phyloP scores from a whole-genome alignment of 441 rosid genomes.

The Eutrema salsugineum region DNA sequence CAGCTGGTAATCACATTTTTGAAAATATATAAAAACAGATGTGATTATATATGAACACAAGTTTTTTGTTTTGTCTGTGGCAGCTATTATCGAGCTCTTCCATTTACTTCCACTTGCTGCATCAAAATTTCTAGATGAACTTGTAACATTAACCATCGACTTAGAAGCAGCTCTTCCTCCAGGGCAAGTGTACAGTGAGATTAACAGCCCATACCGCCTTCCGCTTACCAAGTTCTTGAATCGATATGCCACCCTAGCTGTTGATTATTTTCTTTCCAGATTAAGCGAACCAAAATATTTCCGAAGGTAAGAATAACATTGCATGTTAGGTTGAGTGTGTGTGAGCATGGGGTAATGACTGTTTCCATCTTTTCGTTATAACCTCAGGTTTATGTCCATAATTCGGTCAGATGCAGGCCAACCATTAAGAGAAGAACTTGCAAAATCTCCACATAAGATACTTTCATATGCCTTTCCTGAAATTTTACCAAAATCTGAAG shows the following conservation, averaged over 20 bases:
- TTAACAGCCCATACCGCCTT: constrained; percentile 97
- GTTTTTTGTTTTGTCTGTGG: constrained; percentile 34
- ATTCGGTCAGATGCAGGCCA: constrained; percentile 97
- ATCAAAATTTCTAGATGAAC: constrained; percentile 93
- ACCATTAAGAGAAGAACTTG: constrained; percentile 94
- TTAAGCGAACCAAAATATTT: constrained; percentile 91
- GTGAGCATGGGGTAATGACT: neutral
- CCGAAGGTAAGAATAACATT: constrained; percentile 62
- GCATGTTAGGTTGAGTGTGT: constrained; percentile 9
- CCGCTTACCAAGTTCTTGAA: constrained; percentile 95
- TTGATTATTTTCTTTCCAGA: constrained; percentile 95
- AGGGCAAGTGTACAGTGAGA: constrained; percentile 94
- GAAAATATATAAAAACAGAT: neutral
- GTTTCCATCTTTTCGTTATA: constrained; percentile 17
- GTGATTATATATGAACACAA: neutral
- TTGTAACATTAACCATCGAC: constrained; percentile 89
- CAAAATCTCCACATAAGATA: constrained; percentile 91
- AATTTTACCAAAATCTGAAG: constrained; percentile 66
- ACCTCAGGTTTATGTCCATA: constrained; percentile 88
- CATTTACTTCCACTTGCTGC: constrained; percentile 99
- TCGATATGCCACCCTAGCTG: constrained; percentile 90
- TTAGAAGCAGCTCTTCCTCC: constrained; percentile 93
- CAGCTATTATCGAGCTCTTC: constrained; percentile 99
- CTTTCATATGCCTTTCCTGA: constrained; percentile 85
- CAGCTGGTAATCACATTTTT: constrained; percentile 64